Evolutionary conservation across 257 asterid species (phyloP), one percentile per base, ranked within the genome.

Genomic region (Misopates orontium): DNA sequence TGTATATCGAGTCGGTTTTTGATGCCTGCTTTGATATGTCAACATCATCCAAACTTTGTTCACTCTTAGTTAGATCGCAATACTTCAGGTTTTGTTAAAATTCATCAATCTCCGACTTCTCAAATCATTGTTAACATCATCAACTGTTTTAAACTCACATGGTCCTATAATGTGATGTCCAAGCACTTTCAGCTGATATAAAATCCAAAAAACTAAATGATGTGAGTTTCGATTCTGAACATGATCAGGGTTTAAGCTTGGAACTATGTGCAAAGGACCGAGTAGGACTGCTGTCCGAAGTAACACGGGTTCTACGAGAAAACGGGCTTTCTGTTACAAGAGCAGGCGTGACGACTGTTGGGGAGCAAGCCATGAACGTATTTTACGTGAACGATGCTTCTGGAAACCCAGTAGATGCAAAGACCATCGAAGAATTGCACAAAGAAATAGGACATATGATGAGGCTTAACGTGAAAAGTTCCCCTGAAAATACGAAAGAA

Each of bases 231-330:
- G 42, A 36, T 36, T 36, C 6, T 36, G 42, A 9, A 36, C 8
- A 36, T 36, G 42, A 67, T 56, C 82, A 93, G 96, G 99, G 96
- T 21, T 75, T 88, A 64, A 86, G 95, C 75, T 75, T 90, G 71
- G 97, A 93, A 74, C 79, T 93, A 50, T 81, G 99, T 23, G 97
- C 99, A 36, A 90, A 90, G 80, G 99, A 93, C 75, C 83, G 97
- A 20, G 95, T 93, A 15, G 99, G 97, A 4, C 77, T 93, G 54
- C 91, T 93, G 53, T 90, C 96, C 1, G 95, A 93, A 69, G 97
- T 87, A 24, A 93, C 97, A 16, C 79, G 99, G 74, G 79, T 93
- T 56, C 87, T 93, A 6, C 78, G 96, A 69, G 99, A 93, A 75
- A 77, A 87, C 22, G 96, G 97, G 24, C 91, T 93, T 4, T 83